phyloP scores from a whole-genome alignment of 352 stramenopile species.

The Pythium scleroteichum region DNA sequence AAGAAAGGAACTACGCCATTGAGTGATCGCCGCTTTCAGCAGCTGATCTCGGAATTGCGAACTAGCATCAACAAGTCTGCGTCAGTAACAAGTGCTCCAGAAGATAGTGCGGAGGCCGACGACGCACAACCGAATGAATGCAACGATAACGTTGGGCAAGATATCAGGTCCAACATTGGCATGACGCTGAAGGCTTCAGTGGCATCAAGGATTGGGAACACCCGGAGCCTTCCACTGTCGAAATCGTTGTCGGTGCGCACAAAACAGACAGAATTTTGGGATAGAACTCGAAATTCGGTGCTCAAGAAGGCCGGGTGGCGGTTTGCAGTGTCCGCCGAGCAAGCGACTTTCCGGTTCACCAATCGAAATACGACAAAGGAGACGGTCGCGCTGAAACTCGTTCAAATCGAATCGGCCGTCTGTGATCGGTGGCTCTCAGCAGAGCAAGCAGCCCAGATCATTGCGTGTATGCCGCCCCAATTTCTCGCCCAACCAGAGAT shows the following conservation, averaged over 20 bases:
- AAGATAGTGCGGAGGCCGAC: not conserved
- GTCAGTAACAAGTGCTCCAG: not conserved
- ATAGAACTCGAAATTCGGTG: constrained; percentile 46
- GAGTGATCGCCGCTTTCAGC: constrained; percentile 68
- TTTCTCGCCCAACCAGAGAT: constrained; percentile 69
- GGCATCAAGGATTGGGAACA: constrained; percentile 1
- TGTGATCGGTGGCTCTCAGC: constrained; percentile 79
- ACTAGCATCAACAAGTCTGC: constrained; percentile 28
- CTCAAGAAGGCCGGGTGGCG: constrained; percentile 42
- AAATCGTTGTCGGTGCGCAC: constrained; percentile 14
- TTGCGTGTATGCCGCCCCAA: constrained; percentile 65
- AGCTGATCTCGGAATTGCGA: constrained; percentile 69
- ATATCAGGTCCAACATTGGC: not conserved
- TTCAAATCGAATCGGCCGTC: constrained; percentile 79
- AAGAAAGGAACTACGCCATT: constrained; percentile 60
- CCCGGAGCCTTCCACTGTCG: not conserved
- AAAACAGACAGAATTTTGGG: constrained; percentile 49
- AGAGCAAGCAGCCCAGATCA: constrained; percentile 66
- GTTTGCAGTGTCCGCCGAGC: constrained; percentile 32
- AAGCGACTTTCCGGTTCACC: constrained; percentile 49
- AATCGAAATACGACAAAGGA: constrained; percentile 52
- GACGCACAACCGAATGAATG: not conserved
- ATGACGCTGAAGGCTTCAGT: not conserved
- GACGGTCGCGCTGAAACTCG: constrained; percentile 72
- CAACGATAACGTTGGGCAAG: not conserved